A percentile compares a stretch with the other conserved stretches of the same genome.
phyloP scores from a whole-genome alignment of 192 early-diverging fungal species.

The Linnemannia schmuckeri region DNA sequence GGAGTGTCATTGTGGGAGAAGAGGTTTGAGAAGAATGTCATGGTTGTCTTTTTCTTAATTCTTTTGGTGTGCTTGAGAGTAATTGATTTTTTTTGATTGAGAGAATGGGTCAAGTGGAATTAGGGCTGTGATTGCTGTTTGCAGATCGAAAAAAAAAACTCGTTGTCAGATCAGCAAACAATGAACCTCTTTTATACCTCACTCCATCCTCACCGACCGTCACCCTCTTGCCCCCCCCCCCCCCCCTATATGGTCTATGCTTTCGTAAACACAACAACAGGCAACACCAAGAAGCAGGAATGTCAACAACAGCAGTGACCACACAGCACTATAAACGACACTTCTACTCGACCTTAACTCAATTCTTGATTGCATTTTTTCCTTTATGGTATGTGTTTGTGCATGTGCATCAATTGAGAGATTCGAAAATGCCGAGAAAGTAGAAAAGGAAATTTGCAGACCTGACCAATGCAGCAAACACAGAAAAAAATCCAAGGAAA shows the following conservation, averaged over 20 bases:
- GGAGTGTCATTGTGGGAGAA: slow-evolving; percentile 5
- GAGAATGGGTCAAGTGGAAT: neutral
- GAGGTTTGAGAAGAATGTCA: slow-evolving; percentile 30
- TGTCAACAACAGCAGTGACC: neutral
- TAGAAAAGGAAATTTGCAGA: slow-evolving; percentile 4
- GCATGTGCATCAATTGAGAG: neutral
- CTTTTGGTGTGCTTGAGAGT: neutral
- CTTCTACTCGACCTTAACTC: neutral
- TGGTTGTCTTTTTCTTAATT: neutral
- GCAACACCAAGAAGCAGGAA: too few relatives aligned
- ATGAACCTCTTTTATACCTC: neutral
- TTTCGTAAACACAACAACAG: neutral
- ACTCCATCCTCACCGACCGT: neutral
- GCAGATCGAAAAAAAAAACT: neutral
- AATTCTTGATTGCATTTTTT: neutral
- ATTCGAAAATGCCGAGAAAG: neutral
- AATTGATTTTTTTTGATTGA: neutral
- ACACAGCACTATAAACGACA: too few relatives aligned
- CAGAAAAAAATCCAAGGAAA: neutral
- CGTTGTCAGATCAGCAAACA: neutral
- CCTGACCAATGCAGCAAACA: neutral
- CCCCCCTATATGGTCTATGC: neutral
- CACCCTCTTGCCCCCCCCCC: neutral
- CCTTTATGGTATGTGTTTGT: too few relatives aligned
- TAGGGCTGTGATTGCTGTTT: neutral